Evolutionary conservation across 306 rosid genomes (phyloP).

Genomic region (Betula pendula): DNA sequence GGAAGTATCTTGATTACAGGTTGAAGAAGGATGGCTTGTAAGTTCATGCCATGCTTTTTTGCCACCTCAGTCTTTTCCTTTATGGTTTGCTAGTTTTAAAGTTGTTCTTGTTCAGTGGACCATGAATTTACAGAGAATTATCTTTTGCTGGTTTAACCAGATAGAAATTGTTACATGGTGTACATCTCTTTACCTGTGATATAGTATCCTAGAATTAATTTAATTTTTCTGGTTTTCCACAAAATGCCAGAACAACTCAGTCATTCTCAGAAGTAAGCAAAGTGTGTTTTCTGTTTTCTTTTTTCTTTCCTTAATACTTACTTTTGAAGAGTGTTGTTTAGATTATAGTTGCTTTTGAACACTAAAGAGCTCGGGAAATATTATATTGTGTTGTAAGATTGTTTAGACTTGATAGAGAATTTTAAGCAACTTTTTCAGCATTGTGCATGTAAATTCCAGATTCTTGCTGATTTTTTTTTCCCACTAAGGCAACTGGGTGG

Average conservation of each 20-base stretch:
- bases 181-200: neutral
- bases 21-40: slow-evolving; percentile 67
- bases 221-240: neutral
- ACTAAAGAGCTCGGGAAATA: too few species aligned
- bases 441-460: neutral
- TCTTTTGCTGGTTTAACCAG: neutral
- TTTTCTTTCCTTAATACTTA: neutral
- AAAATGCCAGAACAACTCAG: neutral
- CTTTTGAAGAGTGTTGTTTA: neutral
- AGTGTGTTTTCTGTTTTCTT: neutral
- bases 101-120: slow-evolving; percentile 8
- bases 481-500: neutral
- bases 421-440: neutral
- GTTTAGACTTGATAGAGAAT: neutral
- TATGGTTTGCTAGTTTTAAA: slow-evolving; percentile 13
- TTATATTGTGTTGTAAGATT: neutral
- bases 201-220: neutral
- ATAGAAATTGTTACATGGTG: neutral
- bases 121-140: neutral
- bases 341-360: too few species aligned
- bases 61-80: slow-evolving; percentile 17
- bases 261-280: too few species aligned
- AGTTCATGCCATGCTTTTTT: slow-evolving; percentile 39
- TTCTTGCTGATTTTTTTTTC: neutral
- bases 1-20: slow-evolving; percentile 65